Conservation (phyloP, 768 basidiomycete genomes). For the Thelephora aurantiotincta region DNA sequence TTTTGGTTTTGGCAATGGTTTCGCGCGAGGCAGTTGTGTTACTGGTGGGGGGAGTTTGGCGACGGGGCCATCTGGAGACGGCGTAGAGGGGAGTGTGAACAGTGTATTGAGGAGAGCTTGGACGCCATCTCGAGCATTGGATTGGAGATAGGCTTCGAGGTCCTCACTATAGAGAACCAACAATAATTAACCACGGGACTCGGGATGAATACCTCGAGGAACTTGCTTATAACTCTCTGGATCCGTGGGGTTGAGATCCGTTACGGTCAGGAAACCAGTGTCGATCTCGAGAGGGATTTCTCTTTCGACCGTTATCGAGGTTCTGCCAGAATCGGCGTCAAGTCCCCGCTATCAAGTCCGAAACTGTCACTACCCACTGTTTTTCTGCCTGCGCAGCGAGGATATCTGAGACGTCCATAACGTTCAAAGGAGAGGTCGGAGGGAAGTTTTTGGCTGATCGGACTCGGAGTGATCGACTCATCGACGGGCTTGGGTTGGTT, state of each 20-base stretch:
- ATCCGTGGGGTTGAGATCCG: constrained; percentile 81
- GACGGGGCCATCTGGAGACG: constrained; percentile 70
- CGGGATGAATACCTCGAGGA: background rate
- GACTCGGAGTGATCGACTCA: too few relatives aligned
- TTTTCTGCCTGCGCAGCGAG: constrained; percentile 61
- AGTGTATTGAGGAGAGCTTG: constrained; percentile 72
- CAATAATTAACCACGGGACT: background rate
- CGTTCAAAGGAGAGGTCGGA: background rate
- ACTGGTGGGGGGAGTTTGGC: constrained; percentile 68
- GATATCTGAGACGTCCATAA: constrained; percentile 78
- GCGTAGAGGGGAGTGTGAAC: constrained; percentile 66
- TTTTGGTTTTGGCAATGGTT: constrained; percentile 88
- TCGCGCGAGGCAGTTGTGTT: constrained; percentile 74
- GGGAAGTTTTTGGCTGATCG: background rate
- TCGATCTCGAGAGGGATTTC: constrained; percentile 73
- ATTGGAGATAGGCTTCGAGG: constrained; percentile 67
- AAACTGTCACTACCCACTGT: constrained; percentile 32
- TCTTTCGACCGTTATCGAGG: constrained; percentile 59
- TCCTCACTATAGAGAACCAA: constrained; percentile 35
- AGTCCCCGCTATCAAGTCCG: background rate
- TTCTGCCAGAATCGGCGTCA: constrained; percentile 25
- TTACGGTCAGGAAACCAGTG: constrained; percentile 68
- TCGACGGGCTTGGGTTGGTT: too few relatives aligned
- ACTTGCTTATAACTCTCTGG: constrained; percentile 69
- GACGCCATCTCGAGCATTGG: constrained; percentile 66